Conservation (phyloP, 148 eudicot species). For the Camellia japonica region DNA sequence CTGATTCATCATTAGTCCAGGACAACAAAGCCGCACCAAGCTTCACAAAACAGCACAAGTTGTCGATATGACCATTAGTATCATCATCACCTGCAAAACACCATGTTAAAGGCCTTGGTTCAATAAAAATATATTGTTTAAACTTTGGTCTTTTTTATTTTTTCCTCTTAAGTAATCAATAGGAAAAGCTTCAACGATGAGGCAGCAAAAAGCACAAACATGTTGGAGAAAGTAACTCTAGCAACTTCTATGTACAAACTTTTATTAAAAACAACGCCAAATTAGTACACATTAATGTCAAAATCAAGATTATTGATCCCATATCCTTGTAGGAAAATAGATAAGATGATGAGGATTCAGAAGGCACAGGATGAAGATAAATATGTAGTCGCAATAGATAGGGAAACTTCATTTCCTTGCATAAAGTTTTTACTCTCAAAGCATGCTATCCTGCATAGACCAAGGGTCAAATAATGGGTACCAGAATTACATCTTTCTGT, state of each 20-base stretch:
- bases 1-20: slow-evolving; percentile 90
- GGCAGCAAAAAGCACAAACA: slow-evolving; percentile 1
- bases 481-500: too few relatives aligned
- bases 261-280: background rate
- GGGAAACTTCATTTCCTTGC: too few relatives aligned
- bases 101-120: background rate
- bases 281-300: too few relatives aligned
- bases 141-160: background rate
- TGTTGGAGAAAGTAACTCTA: background rate
- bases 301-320: too few relatives aligned
- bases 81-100: slow-evolving; percentile 79
- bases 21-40: slow-evolving; percentile 81
- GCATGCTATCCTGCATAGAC: too few relatives aligned
- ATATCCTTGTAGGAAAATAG: too few relatives aligned
- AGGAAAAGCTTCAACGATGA: background rate
- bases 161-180: background rate
- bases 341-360: too few relatives aligned
- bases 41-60: slow-evolving; percentile 86
- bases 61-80: slow-evolving; percentile 95
- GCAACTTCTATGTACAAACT: background rate
- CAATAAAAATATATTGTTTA: background rate
- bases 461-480: too few relatives aligned
- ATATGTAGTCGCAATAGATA: too few relatives aligned
- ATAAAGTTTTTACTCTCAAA: too few relatives aligned
- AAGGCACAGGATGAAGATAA: too few relatives aligned